Evolutionary conservation across 1,139 yeast genomes (phyloP).

Genomic region (Suhomyces anneliseae): DNA sequence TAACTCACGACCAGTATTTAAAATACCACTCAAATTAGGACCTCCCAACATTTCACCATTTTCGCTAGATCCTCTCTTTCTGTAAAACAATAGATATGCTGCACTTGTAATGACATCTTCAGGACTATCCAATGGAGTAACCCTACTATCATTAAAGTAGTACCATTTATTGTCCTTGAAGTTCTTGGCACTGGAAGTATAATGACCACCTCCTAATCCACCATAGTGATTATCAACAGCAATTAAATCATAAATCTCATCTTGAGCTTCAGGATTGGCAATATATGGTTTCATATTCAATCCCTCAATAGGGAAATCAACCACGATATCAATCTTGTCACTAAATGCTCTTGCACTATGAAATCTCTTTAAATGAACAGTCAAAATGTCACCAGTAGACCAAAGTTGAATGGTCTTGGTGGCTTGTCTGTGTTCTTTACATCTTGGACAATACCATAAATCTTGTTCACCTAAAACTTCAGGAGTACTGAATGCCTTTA

Average conservation of each 20-base stretch:
- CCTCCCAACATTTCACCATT: conserved; percentile 38
- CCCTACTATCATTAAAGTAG: conserved; percentile 85
- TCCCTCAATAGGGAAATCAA: conserved; percentile 85
- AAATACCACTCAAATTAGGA: conserved; percentile 20
- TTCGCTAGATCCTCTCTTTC: conserved; percentile 47
- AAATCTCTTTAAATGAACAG: conserved; percentile 88
- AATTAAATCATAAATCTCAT: conserved; percentile 70
- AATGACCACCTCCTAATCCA: conserved; percentile 97
- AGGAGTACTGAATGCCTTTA: conserved; percentile 72
- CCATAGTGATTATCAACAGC: conserved; percentile 97
- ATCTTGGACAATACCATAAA: conserved; percentile 90
- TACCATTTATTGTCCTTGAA: conserved; percentile 82
- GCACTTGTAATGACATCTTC: conserved; percentile 69
- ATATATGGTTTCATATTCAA: conserved; percentile 68
- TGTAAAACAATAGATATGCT: conserved; percentile 84
- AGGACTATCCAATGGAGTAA: conserved; percentile 58
- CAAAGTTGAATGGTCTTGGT: conserved; percentile 89
- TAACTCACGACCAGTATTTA: conserved; percentile 12
- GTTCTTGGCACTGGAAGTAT: conserved; percentile 86
- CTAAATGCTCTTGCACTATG: conserved; percentile 82
- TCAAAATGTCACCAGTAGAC: conserved; percentile 86
- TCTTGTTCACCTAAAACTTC: conserved; percentile 89
- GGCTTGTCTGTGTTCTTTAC: conserved; percentile 88
- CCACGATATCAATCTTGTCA: conserved; percentile 83
- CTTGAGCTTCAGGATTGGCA: conserved; percentile 28